phyloP scores from a whole-genome alignment of 2,329 filamentous ascomycete species.

The Didymosphaeria variabile region DNA sequence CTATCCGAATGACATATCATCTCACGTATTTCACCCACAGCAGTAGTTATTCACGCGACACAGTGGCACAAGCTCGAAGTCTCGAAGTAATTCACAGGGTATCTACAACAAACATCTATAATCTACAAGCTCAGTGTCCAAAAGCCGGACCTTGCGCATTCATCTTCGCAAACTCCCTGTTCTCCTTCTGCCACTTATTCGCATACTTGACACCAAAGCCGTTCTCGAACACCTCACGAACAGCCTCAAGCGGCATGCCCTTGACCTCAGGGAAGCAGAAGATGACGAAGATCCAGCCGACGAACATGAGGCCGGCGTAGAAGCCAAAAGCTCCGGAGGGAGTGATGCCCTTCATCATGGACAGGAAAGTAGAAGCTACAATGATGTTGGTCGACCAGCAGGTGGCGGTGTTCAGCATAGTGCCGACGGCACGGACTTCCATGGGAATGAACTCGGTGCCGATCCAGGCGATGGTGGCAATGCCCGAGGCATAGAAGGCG shows the following conservation, averaged over 20 bases:
- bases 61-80: not conserved
- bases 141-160: slow-evolving; percentile 33
- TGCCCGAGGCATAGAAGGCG: slow-evolving; percentile 44
- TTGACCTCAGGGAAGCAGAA: slow-evolving; percentile 51
- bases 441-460: slow-evolving; percentile 49
- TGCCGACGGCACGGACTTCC: slow-evolving; percentile 50
- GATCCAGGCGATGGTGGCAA: slow-evolving; percentile 50
- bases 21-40: not conserved
- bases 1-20: too few relatives aligned
- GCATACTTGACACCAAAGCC: slow-evolving; percentile 49
- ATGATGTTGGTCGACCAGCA: slow-evolving; percentile 49
- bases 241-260: slow-evolving; percentile 48
- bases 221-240: slow-evolving; percentile 47
- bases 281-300: slow-evolving; percentile 47
- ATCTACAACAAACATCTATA: not conserved
- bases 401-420: slow-evolving; percentile 45
- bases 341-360: slow-evolving; percentile 52
- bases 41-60: not conserved
- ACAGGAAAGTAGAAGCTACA: slow-evolving; percentile 50
- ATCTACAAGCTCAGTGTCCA: slow-evolving; percentile 25
- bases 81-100: not conserved
- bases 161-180: slow-evolving; percentile 45
- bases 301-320: slow-evolving; percentile 48
- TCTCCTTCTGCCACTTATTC: slow-evolving; percentile 48
- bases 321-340: slow-evolving; percentile 51